Conservation (phyloP, 768 basidiomycete species). For the Pholiota molesta region DNA sequence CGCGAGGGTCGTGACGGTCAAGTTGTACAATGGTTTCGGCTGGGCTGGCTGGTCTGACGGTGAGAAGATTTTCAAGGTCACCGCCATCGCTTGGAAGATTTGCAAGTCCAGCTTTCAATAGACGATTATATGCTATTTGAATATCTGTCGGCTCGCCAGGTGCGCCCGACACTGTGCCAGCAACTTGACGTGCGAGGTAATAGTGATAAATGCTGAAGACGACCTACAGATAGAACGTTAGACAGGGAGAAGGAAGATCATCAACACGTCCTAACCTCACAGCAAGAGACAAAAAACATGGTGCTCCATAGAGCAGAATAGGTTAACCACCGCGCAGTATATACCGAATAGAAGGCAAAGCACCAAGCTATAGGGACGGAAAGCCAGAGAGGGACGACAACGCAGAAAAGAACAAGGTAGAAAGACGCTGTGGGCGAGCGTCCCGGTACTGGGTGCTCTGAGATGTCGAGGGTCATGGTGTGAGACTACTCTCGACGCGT, state of each 20-base stretch:
- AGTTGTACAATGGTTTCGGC: slow-evolving; percentile 60
- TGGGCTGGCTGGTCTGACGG: slow-evolving; percentile 59
- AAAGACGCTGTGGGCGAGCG: slow-evolving; percentile 52
- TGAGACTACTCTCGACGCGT: background rate
- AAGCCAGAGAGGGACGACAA: slow-evolving; percentile 68
- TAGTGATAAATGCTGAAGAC: slow-evolving; percentile 71
- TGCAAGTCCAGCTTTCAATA: slow-evolving; percentile 69
- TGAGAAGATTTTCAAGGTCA: slow-evolving; percentile 56
- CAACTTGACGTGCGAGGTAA: slow-evolving; percentile 49
- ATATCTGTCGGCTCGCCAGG: slow-evolving; percentile 59
- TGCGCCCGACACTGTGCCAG: slow-evolving; percentile 45
- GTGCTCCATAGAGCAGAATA: slow-evolving; percentile 40
- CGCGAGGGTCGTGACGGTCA: slow-evolving; percentile 67
- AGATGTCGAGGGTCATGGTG: slow-evolving; percentile 34
- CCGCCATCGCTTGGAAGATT: slow-evolving; percentile 51
- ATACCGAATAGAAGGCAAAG: slow-evolving; percentile 56
- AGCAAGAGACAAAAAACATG: slow-evolving; percentile 53
- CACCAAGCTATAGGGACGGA: slow-evolving; percentile 66
- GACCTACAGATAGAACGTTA: slow-evolving; percentile 41
- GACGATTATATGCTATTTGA: slow-evolving; percentile 58
- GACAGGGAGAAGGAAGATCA: slow-evolving; percentile 4
- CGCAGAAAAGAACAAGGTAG: slow-evolving; percentile 56
- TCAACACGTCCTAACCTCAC: slow-evolving; percentile 49
- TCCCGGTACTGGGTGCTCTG: slow-evolving; percentile 39
- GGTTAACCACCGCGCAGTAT: slow-evolving; percentile 42